Evolutionary conservation across 257 asterid genomes (phyloP).

Genomic region (Capsicum baccatum): DNA sequence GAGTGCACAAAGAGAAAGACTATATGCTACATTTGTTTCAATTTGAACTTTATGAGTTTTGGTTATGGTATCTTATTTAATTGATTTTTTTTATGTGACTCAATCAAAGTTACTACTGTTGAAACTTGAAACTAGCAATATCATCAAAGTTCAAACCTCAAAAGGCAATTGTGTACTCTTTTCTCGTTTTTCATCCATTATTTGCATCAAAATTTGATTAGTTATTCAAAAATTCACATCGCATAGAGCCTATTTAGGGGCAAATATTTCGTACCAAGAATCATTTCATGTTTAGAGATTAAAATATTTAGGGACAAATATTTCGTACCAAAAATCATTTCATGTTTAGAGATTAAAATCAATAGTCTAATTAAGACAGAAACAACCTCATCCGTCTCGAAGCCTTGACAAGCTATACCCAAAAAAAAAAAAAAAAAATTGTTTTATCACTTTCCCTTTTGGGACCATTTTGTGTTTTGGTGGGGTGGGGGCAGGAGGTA

Average conservation of each 20-base stretch:
- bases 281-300: too few species aligned
- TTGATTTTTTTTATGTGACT: not conserved
- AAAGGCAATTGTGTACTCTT: not conserved
- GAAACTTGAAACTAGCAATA: slow-evolving; percentile 1
- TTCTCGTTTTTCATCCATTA: too few species aligned
- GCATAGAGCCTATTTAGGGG: too few species aligned
- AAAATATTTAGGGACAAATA: too few species aligned
- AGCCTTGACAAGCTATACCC: not conserved
- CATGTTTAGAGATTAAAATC: too few species aligned
- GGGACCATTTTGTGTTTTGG: not conserved
- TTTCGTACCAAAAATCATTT: too few species aligned
- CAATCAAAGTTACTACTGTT: not conserved
- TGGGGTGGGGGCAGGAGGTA: not conserved
- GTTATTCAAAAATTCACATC: too few species aligned
- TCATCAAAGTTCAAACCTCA: not conserved
- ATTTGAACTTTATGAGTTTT: not conserved
- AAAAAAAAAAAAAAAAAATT: not conserved
- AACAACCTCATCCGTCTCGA: too few species aligned
- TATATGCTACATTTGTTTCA: too few species aligned
- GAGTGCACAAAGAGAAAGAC: not conserved
- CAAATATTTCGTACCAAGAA: too few species aligned
- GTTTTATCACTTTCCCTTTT: not conserved
- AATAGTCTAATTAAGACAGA: too few species aligned
- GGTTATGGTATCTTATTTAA: not conserved
- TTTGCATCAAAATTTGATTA: too few species aligned